Conservation (phyloP, 495 filamentous ascomycete genomes). For the Aspergillus diversus region DNA sequence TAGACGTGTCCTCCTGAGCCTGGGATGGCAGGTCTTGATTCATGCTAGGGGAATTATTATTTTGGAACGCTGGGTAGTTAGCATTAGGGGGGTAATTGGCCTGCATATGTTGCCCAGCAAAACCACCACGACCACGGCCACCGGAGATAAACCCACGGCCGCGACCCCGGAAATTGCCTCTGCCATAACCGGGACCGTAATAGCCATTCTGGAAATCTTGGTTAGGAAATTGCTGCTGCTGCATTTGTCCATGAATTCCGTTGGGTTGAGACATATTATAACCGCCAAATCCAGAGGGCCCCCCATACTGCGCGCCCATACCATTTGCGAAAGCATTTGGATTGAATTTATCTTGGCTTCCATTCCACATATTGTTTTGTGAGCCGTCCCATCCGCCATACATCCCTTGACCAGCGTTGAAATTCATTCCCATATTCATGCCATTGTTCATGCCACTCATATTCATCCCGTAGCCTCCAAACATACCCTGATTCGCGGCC, state of each 20-base stretch:
- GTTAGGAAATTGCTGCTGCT: constrained; percentile 55
- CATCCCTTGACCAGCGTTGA: constrained; percentile 64
- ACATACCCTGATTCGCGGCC: constrained; percentile 84
- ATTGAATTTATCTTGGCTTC: constrained; percentile 69
- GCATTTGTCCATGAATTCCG: constrained; percentile 58
- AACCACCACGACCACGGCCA: constrained; percentile 59
- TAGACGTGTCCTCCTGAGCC: constrained; percentile 27
- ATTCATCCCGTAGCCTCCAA: constrained; percentile 86
- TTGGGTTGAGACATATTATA: constrained; percentile 67
- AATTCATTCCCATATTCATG: constrained; percentile 82
- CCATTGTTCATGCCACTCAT: constrained; percentile 92
- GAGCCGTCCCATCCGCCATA: constrained; percentile 68
- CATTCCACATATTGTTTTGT: constrained; percentile 71
- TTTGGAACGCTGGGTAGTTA: constrained; percentile 42
- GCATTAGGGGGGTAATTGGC: constrained; percentile 39
- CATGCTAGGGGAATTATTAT: constrained; percentile 32
- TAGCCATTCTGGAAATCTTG: constrained; percentile 67
- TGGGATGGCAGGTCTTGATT: constrained; percentile 31
- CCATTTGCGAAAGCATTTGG: constrained; percentile 74
- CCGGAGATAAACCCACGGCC: constrained; percentile 60
- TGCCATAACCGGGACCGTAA: constrained; percentile 55
- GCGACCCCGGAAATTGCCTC: constrained; percentile 66
- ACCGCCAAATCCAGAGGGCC: constrained; percentile 76
- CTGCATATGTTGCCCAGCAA: constrained; percentile 38
- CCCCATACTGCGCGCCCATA: constrained; percentile 83